Evolutionary conservation across 169 alveolate genomes (phyloP).

Genomic region (Plasmodium cynomolgi): DNA sequence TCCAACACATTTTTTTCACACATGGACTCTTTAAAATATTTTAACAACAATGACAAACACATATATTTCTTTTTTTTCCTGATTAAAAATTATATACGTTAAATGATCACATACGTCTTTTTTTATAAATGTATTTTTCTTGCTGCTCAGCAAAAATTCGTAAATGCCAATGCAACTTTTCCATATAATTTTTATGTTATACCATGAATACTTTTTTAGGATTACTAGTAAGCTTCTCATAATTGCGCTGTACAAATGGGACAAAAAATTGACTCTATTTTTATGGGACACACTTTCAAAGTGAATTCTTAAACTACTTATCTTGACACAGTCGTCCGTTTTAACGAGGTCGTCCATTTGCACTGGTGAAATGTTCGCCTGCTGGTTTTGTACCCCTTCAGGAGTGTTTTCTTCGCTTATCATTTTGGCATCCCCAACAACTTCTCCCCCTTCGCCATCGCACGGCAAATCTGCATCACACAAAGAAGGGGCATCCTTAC

Average conservation of each 20-base stretch:
- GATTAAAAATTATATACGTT: conserved; percentile 71
- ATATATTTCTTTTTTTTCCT: conserved; percentile 69
- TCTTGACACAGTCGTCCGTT: conserved; percentile 1
- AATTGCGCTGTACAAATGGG: conserved; percentile 29
- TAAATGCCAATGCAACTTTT: conserved; percentile 57
- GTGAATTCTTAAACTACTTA: not conserved
- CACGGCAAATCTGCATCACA: not conserved
- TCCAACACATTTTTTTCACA: conserved; percentile 67
- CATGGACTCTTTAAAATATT: conserved; percentile 64
- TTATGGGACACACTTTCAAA: conserved; percentile 3
- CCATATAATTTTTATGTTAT: conserved; percentile 74
- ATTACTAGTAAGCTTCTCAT: conserved; percentile 33
- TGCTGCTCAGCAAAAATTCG: conserved; percentile 62
- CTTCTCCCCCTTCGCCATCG: not conserved
- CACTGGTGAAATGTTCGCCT: not conserved
- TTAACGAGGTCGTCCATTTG: conserved; percentile 7
- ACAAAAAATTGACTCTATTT: conserved; percentile 27
- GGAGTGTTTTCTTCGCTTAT: not conserved
- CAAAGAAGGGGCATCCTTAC: not conserved
- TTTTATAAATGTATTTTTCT: conserved; percentile 48
- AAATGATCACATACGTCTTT: conserved; percentile 51
- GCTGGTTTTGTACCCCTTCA: not conserved
- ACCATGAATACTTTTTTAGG: conserved; percentile 68
- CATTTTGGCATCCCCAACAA: not conserved
- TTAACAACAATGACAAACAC: conserved; percentile 56